phyloP scores from a whole-genome alignment of 2,329 filamentous ascomycete genomes.

The Gyromitra esculenta region DNA sequence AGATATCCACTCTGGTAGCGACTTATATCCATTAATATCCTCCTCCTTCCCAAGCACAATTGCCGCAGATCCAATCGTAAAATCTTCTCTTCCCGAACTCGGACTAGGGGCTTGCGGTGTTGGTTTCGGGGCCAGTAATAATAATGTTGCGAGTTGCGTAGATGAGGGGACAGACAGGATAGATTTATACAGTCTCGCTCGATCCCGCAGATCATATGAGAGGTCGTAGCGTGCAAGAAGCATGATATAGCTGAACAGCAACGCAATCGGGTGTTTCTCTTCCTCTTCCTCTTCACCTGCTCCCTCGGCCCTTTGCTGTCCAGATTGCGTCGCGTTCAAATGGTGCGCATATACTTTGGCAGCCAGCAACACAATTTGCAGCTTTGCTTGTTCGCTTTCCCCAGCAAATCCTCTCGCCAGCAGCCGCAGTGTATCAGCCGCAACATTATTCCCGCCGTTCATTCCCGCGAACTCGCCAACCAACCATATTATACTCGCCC shows the following conservation, averaged over 20 bases:
- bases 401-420: conserved; percentile 83
- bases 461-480: conserved; percentile 86
- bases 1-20: conserved; percentile 84
- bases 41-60: conserved; percentile 70
- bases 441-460: conserved; percentile 85
- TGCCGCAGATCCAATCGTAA: conserved; percentile 83
- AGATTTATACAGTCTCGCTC: conserved; percentile 85
- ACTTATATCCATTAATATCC: conserved; percentile 77
- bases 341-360: conserved; percentile 97
- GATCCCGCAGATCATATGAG: conserved; percentile 93
- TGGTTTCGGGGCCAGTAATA: conserved; percentile 92
- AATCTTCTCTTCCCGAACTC: conserved; percentile 78
- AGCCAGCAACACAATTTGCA: conserved; percentile 89
- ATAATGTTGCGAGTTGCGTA: conserved; percentile 85
- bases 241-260: conserved; percentile 85
- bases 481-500: conserved; percentile 96
- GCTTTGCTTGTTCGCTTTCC: conserved; percentile 85
- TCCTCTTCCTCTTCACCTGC: conserved; percentile 63
- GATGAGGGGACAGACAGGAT: conserved; percentile 78
- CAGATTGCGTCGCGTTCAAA: conserved; percentile 71
- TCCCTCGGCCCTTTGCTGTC: conserved; percentile 57
- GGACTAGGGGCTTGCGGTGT: conserved; percentile 90
- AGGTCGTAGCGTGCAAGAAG: conserved; percentile 90
- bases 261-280: conserved; percentile 74
- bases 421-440: conserved; percentile 89